Percentiles rank a stretch among this genome's conserved stretches.
Evolutionary conservation across 2,329 filamentous ascomycete species (phyloP).

Genomic region (Xylariaceae sp.): DNA sequence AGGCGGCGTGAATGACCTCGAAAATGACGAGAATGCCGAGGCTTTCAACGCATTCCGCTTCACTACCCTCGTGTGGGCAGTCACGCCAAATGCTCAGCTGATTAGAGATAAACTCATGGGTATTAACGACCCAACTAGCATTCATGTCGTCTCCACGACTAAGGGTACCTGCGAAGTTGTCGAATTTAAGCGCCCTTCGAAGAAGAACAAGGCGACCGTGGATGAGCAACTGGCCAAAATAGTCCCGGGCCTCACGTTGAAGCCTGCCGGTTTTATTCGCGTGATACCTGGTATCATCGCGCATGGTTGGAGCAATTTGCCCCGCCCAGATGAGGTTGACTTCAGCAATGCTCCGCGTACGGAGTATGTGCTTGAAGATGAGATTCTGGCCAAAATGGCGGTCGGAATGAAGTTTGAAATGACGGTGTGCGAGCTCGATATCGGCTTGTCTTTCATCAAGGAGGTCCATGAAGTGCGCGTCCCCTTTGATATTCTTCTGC

Average conservation of each 20-base stretch:
- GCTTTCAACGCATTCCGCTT: slow-evolving; percentile 41
- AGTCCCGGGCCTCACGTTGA: slow-evolving; percentile 27
- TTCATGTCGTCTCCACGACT: slow-evolving; percentile 42
- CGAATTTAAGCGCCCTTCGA: slow-evolving; percentile 38
- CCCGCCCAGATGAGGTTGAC: slow-evolving; percentile 31
- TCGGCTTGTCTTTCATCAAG: slow-evolving; percentile 58
- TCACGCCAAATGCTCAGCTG: slow-evolving; percentile 27
- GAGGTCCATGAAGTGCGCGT: slow-evolving; percentile 50
- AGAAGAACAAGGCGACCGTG: slow-evolving; percentile 16
- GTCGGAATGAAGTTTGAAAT: slow-evolving; percentile 60
- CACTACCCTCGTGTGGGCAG: slow-evolving; percentile 33
- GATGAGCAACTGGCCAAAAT: slow-evolving; percentile 18
- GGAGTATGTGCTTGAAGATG: slow-evolving; percentile 63
- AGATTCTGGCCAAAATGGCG: slow-evolving; percentile 47
- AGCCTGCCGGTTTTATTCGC: slow-evolving; percentile 42
- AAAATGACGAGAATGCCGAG: slow-evolving; percentile 37
- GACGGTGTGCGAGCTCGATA: slow-evolving; percentile 51
- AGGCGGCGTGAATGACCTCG: slow-evolving; percentile 25
- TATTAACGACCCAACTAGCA: slow-evolving; percentile 27
- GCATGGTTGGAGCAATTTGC: slow-evolving; percentile 43
- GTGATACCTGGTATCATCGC: slow-evolving; percentile 44
- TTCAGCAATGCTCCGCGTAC: slow-evolving; percentile 22
- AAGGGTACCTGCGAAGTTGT: slow-evolving; percentile 58
- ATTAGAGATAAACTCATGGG: slow-evolving; percentile 9
- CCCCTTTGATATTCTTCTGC: slow-evolving; percentile 59